Evolutionary conservation across 2,329 filamentous ascomycete genomes (phyloP).

Genomic region (Parastagonospora nodorum): DNA sequence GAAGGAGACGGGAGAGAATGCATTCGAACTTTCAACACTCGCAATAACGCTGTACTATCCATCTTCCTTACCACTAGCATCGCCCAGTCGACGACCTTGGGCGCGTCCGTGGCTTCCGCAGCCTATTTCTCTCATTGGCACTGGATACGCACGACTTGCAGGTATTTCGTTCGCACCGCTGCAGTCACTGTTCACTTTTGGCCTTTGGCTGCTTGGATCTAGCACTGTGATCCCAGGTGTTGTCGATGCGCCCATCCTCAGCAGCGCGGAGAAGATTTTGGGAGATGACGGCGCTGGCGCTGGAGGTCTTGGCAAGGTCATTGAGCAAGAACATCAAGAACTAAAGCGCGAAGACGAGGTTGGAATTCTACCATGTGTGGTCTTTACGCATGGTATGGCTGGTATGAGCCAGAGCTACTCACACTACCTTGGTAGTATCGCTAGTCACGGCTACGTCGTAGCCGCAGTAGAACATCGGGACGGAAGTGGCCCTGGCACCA

Average conservation of each 20-base stretch:
- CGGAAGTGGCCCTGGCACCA: conserved; percentile 51
- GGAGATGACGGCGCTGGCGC: conserved; percentile 24
- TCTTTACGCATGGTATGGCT: conserved; percentile 56
- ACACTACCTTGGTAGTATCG: conserved; percentile 53
- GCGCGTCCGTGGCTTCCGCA: conserved; percentile 52
- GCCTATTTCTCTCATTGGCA: conserved; percentile 49
- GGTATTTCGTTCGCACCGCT: conserved; percentile 43
- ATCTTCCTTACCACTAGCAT: conserved; percentile 29
- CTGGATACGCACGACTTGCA: conserved; percentile 52
- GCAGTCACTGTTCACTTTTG: conserved; percentile 47
- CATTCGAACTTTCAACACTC: conserved; percentile 52
- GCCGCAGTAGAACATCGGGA: conserved; percentile 55
- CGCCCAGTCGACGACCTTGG: conserved; percentile 32
- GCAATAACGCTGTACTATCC: conserved; percentile 55
- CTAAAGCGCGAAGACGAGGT: conserved; percentile 29
- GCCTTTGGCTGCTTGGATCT: conserved; percentile 50
- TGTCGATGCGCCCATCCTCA: conserved; percentile 50
- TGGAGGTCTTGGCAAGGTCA: conserved; percentile 19
- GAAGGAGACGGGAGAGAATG: conserved; percentile 46
- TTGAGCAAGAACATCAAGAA: conserved; percentile 25
- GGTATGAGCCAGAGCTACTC: conserved; percentile 53
- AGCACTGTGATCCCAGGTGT: conserved; percentile 50
- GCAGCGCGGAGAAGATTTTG: conserved; percentile 23
- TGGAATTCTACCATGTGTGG: conserved; percentile 48
- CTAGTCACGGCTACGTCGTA: conserved; percentile 52